Evolutionary conservation across 371 early-diverging fungal species (phyloP).

Genomic region (Batrachochytrium dendrobatidis): DNA sequence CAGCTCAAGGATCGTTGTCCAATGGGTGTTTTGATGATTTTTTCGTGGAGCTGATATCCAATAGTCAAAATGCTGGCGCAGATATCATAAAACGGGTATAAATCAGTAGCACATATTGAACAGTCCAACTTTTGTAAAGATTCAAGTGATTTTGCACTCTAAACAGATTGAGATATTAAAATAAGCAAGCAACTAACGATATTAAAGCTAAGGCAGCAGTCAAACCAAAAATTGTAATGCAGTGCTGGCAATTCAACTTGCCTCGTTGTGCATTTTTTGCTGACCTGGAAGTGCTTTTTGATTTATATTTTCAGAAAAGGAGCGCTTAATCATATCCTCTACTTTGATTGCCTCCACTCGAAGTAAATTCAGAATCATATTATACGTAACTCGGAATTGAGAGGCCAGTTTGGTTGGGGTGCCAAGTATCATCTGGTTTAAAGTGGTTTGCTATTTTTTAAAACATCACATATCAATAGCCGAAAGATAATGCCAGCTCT

Average conservation of each 20-base stretch:
- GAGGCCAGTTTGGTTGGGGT: slow-evolving; percentile 85
- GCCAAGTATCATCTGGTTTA: slow-evolving; percentile 72
- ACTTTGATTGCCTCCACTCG: slow-evolving; percentile 96
- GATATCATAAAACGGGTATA: slow-evolving; percentile 63
- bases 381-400: slow-evolving; percentile 98
- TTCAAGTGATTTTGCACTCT: slow-evolving; percentile 51
- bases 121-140: slow-evolving; percentile 66
- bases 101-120: slow-evolving; percentile 71
- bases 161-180: neutral
- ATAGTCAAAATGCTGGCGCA: slow-evolving; percentile 52
- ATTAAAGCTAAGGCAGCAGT: neutral
- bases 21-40: slow-evolving; percentile 48
- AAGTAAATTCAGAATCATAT: slow-evolving; percentile 97
- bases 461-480: neutral
- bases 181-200: neutral
- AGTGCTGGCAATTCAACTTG: slow-evolving; percentile 2
- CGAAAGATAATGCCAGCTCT: neutral
- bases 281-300: slow-evolving; percentile 70
- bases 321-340: slow-evolving; percentile 96
- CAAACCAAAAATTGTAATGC: neutral
- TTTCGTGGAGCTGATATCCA: slow-evolving; percentile 54
- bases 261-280: slow-evolving; percentile 26
- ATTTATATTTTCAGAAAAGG: slow-evolving; percentile 86
- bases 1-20: slow-evolving; percentile 57
- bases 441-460: slow-evolving; percentile 15